phyloP scores from a whole-genome alignment of 2,329 filamentous ascomycete species.

The Teratosphaeria viscida region DNA sequence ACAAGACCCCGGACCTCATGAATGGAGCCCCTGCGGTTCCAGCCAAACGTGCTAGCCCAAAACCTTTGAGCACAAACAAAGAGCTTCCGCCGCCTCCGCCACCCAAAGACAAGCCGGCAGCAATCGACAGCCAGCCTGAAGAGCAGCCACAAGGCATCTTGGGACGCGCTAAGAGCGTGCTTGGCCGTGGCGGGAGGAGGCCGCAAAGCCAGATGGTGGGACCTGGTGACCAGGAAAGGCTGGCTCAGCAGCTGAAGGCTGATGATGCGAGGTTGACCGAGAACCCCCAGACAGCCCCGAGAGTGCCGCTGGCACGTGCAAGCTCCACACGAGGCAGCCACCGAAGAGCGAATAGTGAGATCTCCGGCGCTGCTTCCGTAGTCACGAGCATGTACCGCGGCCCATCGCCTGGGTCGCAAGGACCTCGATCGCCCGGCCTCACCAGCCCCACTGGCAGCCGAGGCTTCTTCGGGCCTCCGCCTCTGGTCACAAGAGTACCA shows the following conservation, averaged over 20 bases:
- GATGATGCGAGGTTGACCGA: slow-evolving; percentile 28
- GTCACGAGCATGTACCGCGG: slow-evolving; percentile 87
- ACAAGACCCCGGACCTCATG: slow-evolving; percentile 60
- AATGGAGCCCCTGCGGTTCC: slow-evolving; percentile 28
- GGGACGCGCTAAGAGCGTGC: slow-evolving; percentile 50
- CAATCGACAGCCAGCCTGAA: not conserved
- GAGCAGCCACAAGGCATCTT: slow-evolving; percentile 34
- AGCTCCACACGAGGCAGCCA: slow-evolving; percentile 30
- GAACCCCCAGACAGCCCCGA: slow-evolving; percentile 64
- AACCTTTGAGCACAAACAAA: slow-evolving; percentile 52
- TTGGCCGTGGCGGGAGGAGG: slow-evolving; percentile 28
- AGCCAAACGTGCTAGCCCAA: slow-evolving; percentile 8
- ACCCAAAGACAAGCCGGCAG: slow-evolving; percentile 37
- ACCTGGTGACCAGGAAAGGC: slow-evolving; percentile 2
- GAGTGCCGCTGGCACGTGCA: slow-evolving; percentile 57
- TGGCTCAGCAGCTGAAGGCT: slow-evolving; percentile 1
- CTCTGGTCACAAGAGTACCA: slow-evolving; percentile 32
- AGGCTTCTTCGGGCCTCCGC: slow-evolving; percentile 48
- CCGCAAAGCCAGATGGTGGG: slow-evolving; percentile 1
- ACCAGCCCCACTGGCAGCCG: slow-evolving; percentile 44
- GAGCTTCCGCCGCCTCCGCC: slow-evolving; percentile 69
- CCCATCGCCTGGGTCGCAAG: slow-evolving; percentile 33
- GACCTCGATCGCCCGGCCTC: slow-evolving; percentile 39
- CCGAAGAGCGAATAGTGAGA: slow-evolving; percentile 36
- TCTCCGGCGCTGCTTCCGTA: slow-evolving; percentile 46